phyloP scores from a whole-genome alignment of 2,329 filamentous ascomycete species.

The Calonectria pseudoturangicola region DNA sequence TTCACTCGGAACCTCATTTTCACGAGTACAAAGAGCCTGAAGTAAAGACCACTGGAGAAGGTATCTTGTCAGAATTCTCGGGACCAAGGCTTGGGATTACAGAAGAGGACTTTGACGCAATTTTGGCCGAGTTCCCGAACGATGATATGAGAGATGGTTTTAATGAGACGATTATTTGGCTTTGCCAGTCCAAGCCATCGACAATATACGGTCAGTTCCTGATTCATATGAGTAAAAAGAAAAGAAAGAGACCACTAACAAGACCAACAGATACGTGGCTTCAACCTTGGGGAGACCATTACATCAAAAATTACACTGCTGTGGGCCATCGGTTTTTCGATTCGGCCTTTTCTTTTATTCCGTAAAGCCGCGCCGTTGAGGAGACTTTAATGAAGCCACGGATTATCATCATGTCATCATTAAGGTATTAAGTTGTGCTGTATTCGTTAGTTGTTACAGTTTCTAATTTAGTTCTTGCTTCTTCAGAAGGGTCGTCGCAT shows the following conservation, averaged over 20 bases:
- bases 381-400: accelerated
- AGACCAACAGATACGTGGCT: conserved; percentile 31
- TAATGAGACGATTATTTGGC: conserved; percentile 37
- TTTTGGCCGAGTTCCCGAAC: conserved; percentile 25
- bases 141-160: conserved; percentile 25
- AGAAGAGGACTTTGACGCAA: background rate
- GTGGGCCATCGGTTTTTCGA: conserved; percentile 34
- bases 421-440: no score
- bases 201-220: conserved; percentile 38
- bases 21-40: conserved; percentile 39
- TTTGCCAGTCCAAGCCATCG: conserved; percentile 35
- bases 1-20: conserved; percentile 36
- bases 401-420: no score
- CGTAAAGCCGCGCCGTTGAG: background rate
- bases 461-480: no score
- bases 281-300: conserved; percentile 41
- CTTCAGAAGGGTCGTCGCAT: no score
- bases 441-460: no score
- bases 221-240: no score
- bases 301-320: conserved; percentile 21
- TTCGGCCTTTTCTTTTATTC: background rate
- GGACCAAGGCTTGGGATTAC: conserved; percentile 28
- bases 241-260: no score
- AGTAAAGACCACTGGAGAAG: conserved; percentile 30
- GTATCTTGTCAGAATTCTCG: conserved; percentile 33